A percentile compares a stretch with the other conserved stretches of the same genome.
These are phyloP conservation scores for Nothophaeocryptopus gaeumannii DNA, from an alignment of 2,329 filamentous ascomycete species.

Conservation along the genomic window DNA sequence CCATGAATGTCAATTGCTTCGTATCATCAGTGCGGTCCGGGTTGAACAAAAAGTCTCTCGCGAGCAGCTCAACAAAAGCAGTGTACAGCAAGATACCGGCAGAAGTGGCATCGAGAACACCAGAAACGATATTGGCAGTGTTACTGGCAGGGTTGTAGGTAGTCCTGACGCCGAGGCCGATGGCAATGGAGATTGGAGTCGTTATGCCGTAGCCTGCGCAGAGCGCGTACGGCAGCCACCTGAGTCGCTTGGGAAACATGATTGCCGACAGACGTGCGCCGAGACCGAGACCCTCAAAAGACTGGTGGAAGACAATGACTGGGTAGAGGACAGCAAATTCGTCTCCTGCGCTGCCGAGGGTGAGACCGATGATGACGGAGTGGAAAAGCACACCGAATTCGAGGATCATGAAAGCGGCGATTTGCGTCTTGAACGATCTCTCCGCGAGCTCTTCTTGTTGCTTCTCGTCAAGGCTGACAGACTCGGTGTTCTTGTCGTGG, in stretches of 20 bases:
- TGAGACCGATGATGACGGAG: constrained; percentile 55
- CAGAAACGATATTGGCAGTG: constrained; percentile 73
- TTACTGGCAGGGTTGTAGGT: constrained; percentile 60
- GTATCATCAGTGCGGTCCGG: constrained; percentile 88
- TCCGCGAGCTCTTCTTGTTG: constrained; percentile 20
- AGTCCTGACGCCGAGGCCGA: constrained; percentile 71
- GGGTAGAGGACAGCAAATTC: constrained; percentile 62
- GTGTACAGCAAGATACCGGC: constrained; percentile 71
- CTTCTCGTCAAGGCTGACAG: constrained; percentile 20
- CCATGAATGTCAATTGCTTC: constrained; percentile 86
- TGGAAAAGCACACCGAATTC: constrained; percentile 80
- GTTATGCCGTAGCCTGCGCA: constrained; percentile 70
- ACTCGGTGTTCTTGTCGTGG: constrained; percentile 11
- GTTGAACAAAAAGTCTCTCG: constrained; percentile 57
- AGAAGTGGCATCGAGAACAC: constrained; percentile 83
- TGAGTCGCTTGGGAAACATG: constrained; percentile 68
- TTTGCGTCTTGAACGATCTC: constrained; percentile 65
- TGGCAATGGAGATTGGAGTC: constrained; percentile 80
- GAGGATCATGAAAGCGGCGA: constrained; percentile 85
- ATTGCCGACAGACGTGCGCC: constrained; percentile 77
- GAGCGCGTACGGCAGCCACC: constrained; percentile 73
- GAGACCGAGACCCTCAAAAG: constrained; percentile 87
- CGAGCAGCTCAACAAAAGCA: constrained; percentile 48
- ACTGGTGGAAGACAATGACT: constrained; percentile 81
- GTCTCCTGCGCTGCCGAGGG: constrained; percentile 59